Evolutionary conservation across 352 stramenopile genomes (phyloP).

Genomic region (Phytophthora fragariae): DNA sequence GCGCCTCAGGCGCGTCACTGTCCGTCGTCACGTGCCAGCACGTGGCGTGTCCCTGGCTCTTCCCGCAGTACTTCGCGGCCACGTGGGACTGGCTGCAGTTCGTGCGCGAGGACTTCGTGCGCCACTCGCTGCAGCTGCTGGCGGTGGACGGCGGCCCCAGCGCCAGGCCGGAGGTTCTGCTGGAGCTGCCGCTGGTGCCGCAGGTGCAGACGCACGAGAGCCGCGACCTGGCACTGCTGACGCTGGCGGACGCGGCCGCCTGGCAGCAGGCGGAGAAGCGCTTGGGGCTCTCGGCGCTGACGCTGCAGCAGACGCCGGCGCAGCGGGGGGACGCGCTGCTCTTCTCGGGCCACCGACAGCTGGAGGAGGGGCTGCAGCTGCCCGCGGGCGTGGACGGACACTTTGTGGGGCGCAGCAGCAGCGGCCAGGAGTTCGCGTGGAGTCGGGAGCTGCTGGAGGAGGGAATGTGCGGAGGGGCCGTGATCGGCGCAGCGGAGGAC

Average conservation of each 20-base stretch:
- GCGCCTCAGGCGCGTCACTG: slow-evolving; percentile 12
- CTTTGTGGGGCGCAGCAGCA: slow-evolving; percentile 65
- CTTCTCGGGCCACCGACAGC: slow-evolving; percentile 58
- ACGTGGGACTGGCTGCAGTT: slow-evolving; percentile 88
- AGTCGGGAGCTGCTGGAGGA: slow-evolving; percentile 79
- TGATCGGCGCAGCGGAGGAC: slow-evolving; percentile 44
- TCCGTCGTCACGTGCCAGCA: slow-evolving; percentile 80
- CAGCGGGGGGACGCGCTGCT: slow-evolving; percentile 50
- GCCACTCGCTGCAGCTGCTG: slow-evolving; percentile 75
- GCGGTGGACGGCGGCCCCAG: slow-evolving; percentile 19
- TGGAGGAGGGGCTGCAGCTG: slow-evolving; percentile 29
- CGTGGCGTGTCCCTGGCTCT: slow-evolving; percentile 83
- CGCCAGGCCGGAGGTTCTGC: slow-evolving; percentile 46
- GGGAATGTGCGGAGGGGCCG: slow-evolving; percentile 85
- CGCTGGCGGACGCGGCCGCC: slow-evolving; percentile 43
- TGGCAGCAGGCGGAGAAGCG: slow-evolving; percentile 36
- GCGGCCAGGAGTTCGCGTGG: slow-evolving; percentile 77
- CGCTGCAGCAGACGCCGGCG: slow-evolving; percentile 31
- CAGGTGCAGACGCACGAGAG: slow-evolving; percentile 64
- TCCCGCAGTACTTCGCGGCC: slow-evolving; percentile 76
- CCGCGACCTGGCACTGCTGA: slow-evolving; percentile 70
- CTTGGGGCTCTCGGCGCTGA: slow-evolving; percentile 49
- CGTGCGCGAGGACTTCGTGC: slow-evolving; percentile 78
- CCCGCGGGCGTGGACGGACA: slow-evolving; percentile 61
- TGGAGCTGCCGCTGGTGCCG: slow-evolving; percentile 60